These are phyloP conservation scores for Sordariomycetes sp. DNA, from an alignment of 2,329 filamentous ascomycete species.

Conservation along the genomic window DNA sequence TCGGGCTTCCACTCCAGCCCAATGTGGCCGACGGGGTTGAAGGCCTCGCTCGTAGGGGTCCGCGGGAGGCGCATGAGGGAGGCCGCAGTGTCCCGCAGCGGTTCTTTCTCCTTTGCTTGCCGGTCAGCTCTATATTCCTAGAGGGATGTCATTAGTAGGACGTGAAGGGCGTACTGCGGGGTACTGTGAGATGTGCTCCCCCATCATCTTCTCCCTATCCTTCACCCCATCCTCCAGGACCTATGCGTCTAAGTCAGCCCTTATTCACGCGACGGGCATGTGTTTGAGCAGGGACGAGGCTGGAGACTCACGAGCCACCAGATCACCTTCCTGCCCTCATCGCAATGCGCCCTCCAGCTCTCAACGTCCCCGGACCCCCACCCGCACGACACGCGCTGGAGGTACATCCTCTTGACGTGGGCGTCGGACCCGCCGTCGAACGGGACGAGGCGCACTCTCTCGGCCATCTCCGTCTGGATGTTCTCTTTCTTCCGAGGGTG, in stretches of 20 bases:
- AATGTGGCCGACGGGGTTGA: constrained; percentile 29
- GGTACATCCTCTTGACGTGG: constrained; percentile 27
- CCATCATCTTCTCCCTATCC: constrained; percentile 17
- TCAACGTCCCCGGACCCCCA: constrained; percentile 28
- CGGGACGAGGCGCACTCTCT: constrained; percentile 21
- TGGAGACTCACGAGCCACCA: constrained; percentile 27
- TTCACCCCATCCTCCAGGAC: constrained; percentile 17
- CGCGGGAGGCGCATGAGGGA: constrained; percentile 16
- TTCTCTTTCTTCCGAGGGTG: not conserved
- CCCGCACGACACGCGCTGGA: constrained; percentile 33
- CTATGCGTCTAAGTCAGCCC: constrained; percentile 5
- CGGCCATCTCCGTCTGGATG: not conserved
- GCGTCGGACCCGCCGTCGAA: constrained; percentile 28
- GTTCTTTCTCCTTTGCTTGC: constrained; percentile 17
- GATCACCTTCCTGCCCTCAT: constrained; percentile 21
- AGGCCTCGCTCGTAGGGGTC: constrained; percentile 17
- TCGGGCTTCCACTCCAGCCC: constrained; percentile 21
- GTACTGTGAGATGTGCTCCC: constrained; percentile 17
- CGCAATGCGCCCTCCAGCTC: constrained; percentile 20
- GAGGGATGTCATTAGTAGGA: not conserved
- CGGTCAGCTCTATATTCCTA: not conserved
- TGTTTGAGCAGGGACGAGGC: not conserved
- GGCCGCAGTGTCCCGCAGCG: constrained; percentile 22
- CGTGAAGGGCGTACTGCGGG: constrained; percentile 14
- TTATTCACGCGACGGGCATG: too few species aligned